Conservation (phyloP, 495 filamentous ascomycete genomes). For the Thermochaetoides thermophila region DNA sequence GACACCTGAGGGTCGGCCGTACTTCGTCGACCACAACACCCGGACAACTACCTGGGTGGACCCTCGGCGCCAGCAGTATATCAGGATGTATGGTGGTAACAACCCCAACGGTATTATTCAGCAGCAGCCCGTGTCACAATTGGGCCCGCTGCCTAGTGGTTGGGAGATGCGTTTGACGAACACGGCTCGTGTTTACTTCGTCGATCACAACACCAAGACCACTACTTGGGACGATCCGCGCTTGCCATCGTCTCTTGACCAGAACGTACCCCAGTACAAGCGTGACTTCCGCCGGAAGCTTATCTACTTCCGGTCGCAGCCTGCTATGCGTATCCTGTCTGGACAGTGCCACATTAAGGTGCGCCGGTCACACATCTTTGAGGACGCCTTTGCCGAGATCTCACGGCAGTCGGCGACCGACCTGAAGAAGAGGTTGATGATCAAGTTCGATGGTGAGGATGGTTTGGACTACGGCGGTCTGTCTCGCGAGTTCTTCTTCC, state of each 20-base stretch:
- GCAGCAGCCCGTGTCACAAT: slow-evolving; percentile 92
- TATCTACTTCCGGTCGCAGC: slow-evolving; percentile 98
- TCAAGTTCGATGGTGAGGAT: slow-evolving; percentile 98
- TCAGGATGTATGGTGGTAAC: slow-evolving; percentile 85
- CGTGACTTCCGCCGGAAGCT: slow-evolving; percentile 94
- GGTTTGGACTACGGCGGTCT: slow-evolving; percentile 96
- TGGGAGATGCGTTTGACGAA: slow-evolving; percentile 99
- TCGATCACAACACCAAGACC: slow-evolving; percentile 98
- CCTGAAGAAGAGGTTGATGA: slow-evolving; percentile 96
- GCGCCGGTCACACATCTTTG: slow-evolving; percentile 88
- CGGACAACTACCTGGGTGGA: slow-evolving; percentile 99
- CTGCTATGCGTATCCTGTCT: slow-evolving; percentile 83
- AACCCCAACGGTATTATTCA: slow-evolving; percentile 77
- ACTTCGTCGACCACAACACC: slow-evolving; percentile 99
- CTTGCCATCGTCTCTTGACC: slow-evolving; percentile 87
- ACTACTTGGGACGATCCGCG: slow-evolving; percentile 99
- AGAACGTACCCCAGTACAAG: slow-evolving; percentile 99
- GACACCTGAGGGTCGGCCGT: slow-evolving; percentile 85
- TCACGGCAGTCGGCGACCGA: slow-evolving; percentile 94
- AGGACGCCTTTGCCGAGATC: slow-evolving; percentile 96
- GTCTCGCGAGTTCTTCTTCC: slow-evolving; percentile 98
- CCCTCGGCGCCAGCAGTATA: slow-evolving; percentile 92
- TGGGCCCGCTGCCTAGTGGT: slow-evolving; percentile 90
- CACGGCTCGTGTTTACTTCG: slow-evolving; percentile 94
- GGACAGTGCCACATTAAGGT: slow-evolving; percentile 99